Percentiles rank a stretch among this genome's conserved stretches.
These are phyloP conservation scores for Pichia kluyveri DNA, from an alignment of 805 yeast species.

Conservation along the genomic window DNA sequence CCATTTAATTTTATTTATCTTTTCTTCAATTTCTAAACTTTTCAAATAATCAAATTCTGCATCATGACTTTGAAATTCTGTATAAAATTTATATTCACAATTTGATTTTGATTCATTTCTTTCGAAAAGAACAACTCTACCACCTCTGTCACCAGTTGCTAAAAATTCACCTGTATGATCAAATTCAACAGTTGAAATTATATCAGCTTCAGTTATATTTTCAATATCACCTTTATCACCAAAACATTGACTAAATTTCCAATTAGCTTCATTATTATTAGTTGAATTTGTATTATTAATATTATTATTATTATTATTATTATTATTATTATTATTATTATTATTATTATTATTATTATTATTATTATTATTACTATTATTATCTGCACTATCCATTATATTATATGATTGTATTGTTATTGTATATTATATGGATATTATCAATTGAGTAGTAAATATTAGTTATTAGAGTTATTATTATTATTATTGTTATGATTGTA, in stretches of 20 bases:
- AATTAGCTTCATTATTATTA: constrained; percentile 28
- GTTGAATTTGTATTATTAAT: neutral
- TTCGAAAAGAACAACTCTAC: constrained; percentile 92
- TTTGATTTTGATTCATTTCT: constrained; percentile 66
- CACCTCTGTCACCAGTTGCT: constrained; percentile 99
- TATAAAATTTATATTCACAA: constrained; percentile 91
- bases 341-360: no score
- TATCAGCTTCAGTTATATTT: constrained; percentile 92
- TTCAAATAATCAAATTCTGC: constrained; percentile 97
- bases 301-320: neutral
- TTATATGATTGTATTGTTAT: no score
- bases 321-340: no score
- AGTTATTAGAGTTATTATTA: no score
- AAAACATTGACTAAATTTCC: constrained; percentile 95
- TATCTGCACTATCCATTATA: no score
- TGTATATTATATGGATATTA: no score
- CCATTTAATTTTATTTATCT: constrained; percentile 97
- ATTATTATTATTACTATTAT: no score
- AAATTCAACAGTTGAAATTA: constrained; percentile 93
- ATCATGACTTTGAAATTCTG: constrained; percentile 97
- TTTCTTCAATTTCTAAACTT: constrained; percentile 94
- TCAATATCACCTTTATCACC: constrained; percentile 98
- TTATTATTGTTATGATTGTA: no score
- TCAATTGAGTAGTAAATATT: no score
- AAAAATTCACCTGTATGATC: constrained; percentile 90